Base-by-base conservation (phyloP, 208 protist species). In the Acanthamoeba castellanii region DNA sequence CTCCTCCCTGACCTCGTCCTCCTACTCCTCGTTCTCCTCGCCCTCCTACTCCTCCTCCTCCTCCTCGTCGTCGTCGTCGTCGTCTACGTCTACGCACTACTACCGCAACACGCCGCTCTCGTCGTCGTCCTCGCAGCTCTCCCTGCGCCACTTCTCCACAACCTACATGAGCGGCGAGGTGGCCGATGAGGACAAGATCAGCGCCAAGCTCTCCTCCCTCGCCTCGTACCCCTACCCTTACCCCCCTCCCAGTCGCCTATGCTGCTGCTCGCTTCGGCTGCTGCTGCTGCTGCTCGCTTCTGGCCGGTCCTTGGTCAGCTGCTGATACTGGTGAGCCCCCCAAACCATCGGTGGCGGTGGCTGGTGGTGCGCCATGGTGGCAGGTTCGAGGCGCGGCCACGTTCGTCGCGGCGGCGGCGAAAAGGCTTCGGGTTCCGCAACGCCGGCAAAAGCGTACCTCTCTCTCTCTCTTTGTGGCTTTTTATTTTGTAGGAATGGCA, bases 121-220 rank as follows among this genome's bases (percentile, higher is more conserved):
- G 18, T 55, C 45, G 52, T 89, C 81, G 70, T 37, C 81, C 30
- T 89, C 81, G 1, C 81, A 89, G 81, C 50, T 89, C 20, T 89
- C 81, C 27, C 50, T 89, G 81, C 32, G 81, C 42, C 81, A 89
- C 45, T 89, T 89, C 45, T 89, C 81, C 42, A 61, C 81, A 18
- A 25, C 37, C n/a, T 89, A 66, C 52, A 27, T 89, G 81, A 89
- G 81, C 32, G 81, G 50, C 20, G 50, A 89, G 42, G 20, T 89
- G 32, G 45, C 27, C 27, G 81, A 89, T 3, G 70, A 78, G 14
- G 70, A 78, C n/a, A 78, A 78, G 70, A 78, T 22, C 30, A 78
- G 34, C 34, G n/a, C 34, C 70, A 78, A 78, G 70, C 70, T 78
- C 22, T 78, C 70, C 34, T 42, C 70, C 22, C 70, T 78, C 59